Percentiles rank a stretch among this genome's conserved stretches.
Conservation (phyloP, 495 filamentous ascomycete genomes). For the Pseudomonodictys pantanalensis region DNA sequence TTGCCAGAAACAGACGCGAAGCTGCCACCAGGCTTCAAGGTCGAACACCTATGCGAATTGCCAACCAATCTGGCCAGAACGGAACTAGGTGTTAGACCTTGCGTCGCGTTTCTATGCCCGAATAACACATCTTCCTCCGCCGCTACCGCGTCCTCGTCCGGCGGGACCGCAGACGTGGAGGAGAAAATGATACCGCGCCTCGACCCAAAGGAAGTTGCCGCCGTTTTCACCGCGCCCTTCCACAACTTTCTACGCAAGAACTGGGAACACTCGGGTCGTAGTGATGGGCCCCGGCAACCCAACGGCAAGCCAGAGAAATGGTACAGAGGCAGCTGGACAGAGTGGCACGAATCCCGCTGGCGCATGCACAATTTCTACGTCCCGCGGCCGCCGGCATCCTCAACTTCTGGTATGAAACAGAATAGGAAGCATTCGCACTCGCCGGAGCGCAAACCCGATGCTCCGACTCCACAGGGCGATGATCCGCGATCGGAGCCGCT, state of each 20-base stretch:
- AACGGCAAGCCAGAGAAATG: constrained; percentile 51
- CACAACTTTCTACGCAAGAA: constrained; percentile 56
- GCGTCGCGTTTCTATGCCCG: constrained; percentile 67
- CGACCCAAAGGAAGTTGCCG: constrained; percentile 82
- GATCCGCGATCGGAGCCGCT: constrained; percentile 1
- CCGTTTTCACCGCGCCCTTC: constrained; percentile 85
- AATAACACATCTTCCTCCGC: constrained; percentile 8
- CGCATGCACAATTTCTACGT: constrained; percentile 89
- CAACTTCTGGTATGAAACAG: neutral
- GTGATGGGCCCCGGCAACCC: constrained; percentile 1
- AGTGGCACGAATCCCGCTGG: constrained; percentile 62
- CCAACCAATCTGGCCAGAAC: constrained; percentile 77
- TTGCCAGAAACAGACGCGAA: constrained; percentile 63
- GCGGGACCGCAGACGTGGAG: constrained; percentile 54
- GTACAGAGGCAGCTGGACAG: constrained; percentile 62
- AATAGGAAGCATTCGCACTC: neutral
- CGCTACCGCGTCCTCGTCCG: neutral
- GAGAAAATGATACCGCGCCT: constrained; percentile 71
- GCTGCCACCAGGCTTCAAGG: constrained; percentile 66
- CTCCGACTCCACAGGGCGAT: neutral
- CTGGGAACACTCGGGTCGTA: constrained; percentile 20
- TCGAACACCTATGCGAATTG: constrained; percentile 82
- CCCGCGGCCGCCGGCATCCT: constrained; percentile 48
- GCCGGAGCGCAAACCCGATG: neutral
- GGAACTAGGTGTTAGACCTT: constrained; percentile 77